Conservation (phyloP, 1,284 basidiomycete species). For the Malassezia brasiliensis region DNA sequence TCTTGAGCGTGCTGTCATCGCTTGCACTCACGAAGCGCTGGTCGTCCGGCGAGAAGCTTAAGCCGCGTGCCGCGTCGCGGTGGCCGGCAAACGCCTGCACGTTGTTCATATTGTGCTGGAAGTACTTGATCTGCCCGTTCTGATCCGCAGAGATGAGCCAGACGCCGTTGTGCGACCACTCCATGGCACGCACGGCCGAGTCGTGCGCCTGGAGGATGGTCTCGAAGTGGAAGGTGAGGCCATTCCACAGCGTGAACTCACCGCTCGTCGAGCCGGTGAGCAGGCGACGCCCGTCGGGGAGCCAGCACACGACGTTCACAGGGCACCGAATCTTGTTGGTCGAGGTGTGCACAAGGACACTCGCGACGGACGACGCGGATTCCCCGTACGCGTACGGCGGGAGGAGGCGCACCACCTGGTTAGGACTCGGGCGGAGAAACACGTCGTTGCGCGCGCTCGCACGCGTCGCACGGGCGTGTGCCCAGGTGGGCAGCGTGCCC, state of each 20-base stretch:
- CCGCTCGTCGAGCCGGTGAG: conserved; percentile 91
- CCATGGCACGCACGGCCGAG: conserved; percentile 76
- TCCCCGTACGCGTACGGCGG: conserved; percentile 83
- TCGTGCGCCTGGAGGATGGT: conserved; percentile 97
- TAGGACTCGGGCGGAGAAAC: conserved; percentile 26
- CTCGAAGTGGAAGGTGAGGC: conserved; percentile 97
- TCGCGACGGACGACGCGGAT: conserved; percentile 79
- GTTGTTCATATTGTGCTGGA: conserved; percentile 98
- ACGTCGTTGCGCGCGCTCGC: conserved; percentile 9
- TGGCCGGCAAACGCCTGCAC: conserved; percentile 84
- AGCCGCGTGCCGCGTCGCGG: conserved; percentile 62
- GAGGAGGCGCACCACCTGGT: conserved; percentile 54
- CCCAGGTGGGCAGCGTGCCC: conserved; percentile 72
- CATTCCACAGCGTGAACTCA: conserved; percentile 98
- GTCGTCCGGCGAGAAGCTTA: conserved; percentile 86
- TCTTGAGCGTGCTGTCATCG: conserved; percentile 83
- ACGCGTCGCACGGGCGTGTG: conserved; percentile 26
- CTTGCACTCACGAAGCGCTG: conserved; percentile 82
- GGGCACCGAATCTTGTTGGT: conserved; percentile 97
- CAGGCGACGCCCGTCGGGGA: conserved; percentile 81
- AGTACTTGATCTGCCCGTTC: conserved; percentile 91
- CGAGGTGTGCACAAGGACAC: conserved; percentile 91
- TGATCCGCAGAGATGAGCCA: conserved; percentile 90
- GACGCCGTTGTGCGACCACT: conserved; percentile 79
- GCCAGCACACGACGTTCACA: conserved; percentile 92